These are phyloP conservation scores for Puccinia coronata DNA, from an alignment of 1,284 basidiomycete species.

Conservation along the genomic window DNA sequence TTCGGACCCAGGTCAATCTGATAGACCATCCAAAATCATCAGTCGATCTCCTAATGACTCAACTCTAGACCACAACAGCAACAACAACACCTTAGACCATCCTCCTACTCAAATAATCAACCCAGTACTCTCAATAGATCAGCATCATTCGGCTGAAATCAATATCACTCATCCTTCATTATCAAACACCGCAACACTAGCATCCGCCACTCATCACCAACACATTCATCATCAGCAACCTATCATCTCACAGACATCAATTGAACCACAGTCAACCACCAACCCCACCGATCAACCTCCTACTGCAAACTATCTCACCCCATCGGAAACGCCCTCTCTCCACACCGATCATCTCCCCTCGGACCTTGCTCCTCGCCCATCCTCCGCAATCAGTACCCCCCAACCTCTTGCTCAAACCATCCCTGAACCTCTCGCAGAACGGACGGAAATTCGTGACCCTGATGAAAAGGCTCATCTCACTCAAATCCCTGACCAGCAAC, in stretches of 20 bases:
- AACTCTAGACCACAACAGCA: not conserved
- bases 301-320: not conserved
- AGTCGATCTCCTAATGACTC: constrained; percentile 19
- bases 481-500: no score
- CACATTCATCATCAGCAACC: not conserved
- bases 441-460: no score
- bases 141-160: no score
- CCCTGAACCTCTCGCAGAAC: no score
- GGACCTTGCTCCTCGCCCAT: no score
- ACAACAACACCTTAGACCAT: not conserved
- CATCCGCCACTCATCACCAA: not conserved
- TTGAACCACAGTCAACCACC: not conserved
- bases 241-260: not conserved
- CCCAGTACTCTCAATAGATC: not conserved
- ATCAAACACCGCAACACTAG: not conserved
- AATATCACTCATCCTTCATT: no score
- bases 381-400: no score
- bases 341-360: no score
- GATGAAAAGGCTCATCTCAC: no score
- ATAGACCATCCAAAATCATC: not conserved
- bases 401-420: no score
- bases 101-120: no score
- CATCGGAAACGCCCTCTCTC: no score
- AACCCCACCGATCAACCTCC: not conserved
- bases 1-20: not conserved